Conservation (phyloP, 2,329 filamentous ascomycete genomes). For the Fusarium abutilonis region DNA sequence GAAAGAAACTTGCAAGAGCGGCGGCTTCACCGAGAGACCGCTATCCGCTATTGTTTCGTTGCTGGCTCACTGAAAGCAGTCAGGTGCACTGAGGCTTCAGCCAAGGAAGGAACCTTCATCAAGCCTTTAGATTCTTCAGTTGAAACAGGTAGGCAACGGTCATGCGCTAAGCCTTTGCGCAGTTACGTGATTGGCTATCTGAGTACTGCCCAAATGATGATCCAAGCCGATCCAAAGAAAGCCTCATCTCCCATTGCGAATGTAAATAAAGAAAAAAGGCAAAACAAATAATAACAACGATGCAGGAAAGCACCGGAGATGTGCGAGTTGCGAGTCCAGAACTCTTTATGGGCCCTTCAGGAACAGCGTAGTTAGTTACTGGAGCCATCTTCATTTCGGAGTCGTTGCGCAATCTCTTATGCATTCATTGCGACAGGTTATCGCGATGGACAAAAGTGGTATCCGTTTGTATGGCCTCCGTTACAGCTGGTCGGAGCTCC, state of each 20-base stretch:
- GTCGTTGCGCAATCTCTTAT: conserved; percentile 29
- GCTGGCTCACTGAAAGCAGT: not conserved
- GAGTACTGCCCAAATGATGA: conserved; percentile 10
- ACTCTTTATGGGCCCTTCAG: not conserved
- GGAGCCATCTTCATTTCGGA: conserved; percentile 23
- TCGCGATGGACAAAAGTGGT: conserved; percentile 3
- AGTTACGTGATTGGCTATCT: conserved; percentile 18
- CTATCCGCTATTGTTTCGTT: not conserved
- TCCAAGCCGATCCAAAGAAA: conserved; percentile 9
- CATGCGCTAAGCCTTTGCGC: conserved; percentile 19
- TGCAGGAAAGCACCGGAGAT: not conserved
- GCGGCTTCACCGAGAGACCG: conserved; percentile 6
- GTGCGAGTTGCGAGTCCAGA: not conserved
- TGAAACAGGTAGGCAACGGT: not conserved
- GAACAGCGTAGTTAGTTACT: conserved; percentile 14
- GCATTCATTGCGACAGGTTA: conserved; percentile 16
- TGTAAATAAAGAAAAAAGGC: conserved; percentile 24
- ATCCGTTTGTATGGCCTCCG: conserved; percentile 17
- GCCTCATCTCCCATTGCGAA: conserved; percentile 22
- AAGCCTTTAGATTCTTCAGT: conserved; percentile 1
- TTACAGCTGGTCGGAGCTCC: conserved; percentile 13
- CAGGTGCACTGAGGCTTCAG: not conserved
- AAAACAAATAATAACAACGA: conserved; percentile 3
- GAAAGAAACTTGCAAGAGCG: conserved; percentile 2
- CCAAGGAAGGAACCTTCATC: not conserved